Evolutionary conservation across 495 filamentous ascomycete genomes (phyloP).

Genomic region (Aspergillus campestris): DNA sequence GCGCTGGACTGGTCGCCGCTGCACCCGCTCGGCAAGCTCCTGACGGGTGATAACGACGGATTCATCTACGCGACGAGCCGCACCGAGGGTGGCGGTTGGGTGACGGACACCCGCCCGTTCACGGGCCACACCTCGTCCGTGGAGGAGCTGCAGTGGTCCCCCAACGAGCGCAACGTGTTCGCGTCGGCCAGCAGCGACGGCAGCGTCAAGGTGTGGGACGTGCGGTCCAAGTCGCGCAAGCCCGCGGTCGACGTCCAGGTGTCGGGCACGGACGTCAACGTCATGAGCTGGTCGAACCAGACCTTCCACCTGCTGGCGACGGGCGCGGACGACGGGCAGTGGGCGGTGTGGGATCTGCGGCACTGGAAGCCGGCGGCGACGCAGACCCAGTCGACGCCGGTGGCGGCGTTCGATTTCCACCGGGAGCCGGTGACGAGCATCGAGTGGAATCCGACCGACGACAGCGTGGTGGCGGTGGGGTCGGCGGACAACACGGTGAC

Average conservation of each 20-base stretch:
- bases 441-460: slow-evolving; percentile 96
- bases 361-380: slow-evolving; percentile 74
- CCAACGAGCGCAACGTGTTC: slow-evolving; percentile 84
- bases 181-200: slow-evolving; percentile 89
- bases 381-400: slow-evolving; percentile 50
- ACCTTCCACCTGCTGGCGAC: slow-evolving; percentile 85
- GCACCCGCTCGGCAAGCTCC: slow-evolving; percentile 66
- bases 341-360: slow-evolving; percentile 93
- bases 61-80: slow-evolving; percentile 79
- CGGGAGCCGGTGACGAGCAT: slow-evolving; percentile 91
- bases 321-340: slow-evolving; percentile 87
- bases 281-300: slow-evolving; percentile 85
- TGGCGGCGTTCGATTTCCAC: slow-evolving; percentile 89
- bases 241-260: slow-evolving; percentile 79
- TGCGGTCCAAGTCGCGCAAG: slow-evolving; percentile 76
- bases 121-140: slow-evolving; percentile 75
- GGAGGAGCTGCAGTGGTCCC: slow-evolving; percentile 95
- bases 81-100: slow-evolving; percentile 79
- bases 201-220: slow-evolving; percentile 91
- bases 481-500: slow-evolving; percentile 92
- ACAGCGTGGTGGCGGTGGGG: slow-evolving; percentile 86
- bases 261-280: slow-evolving; percentile 82
- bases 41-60: slow-evolving; percentile 88
- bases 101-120: slow-evolving; percentile 71
- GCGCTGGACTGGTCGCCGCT: slow-evolving; percentile 89